Evolutionary conservation across 179 eudicot species (phyloP).

Genomic region (Camellia oleifera): DNA sequence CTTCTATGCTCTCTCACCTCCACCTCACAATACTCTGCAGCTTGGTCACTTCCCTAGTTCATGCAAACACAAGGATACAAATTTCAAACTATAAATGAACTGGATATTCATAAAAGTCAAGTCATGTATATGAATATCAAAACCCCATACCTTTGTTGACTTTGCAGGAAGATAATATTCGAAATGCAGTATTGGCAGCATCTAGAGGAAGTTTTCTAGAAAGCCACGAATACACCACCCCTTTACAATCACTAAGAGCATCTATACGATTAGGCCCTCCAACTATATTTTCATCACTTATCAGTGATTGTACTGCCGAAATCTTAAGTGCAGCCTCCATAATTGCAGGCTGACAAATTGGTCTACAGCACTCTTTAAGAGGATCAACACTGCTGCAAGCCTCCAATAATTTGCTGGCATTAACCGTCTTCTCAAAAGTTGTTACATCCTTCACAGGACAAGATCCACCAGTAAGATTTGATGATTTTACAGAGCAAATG

Average conservation of each 20-base stretch:
- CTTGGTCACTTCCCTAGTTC: not conserved
- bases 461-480: conserved; percentile 85
- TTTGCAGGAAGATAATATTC: conserved; percentile 82
- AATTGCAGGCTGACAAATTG: conserved; percentile 82
- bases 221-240: conserved; percentile 85
- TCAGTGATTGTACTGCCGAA: conserved; percentile 39
- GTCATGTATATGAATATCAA: conserved; percentile 7
- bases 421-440: conserved; percentile 69
- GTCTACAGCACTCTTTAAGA: conserved; percentile 89
- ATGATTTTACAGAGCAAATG: conserved; percentile 73
- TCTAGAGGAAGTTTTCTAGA: conserved; percentile 76
- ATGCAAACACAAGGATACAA: not conserved
- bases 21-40: too few relatives aligned
- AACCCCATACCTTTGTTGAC: conserved; percentile 76
- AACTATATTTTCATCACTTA: conserved; percentile 28
- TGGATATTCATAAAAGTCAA: not conserved
- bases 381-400: conserved; percentile 85
- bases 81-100: not conserved
- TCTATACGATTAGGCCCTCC: conserved; percentile 47
- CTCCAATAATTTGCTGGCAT: conserved; percentile 79
- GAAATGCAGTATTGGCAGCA: conserved; percentile 67
- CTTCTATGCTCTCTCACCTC: too few relatives aligned
- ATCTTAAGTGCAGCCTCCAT: conserved; percentile 78
- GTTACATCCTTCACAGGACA: conserved; percentile 80
- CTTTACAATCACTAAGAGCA: conserved; percentile 76